phyloP scores from a whole-genome alignment of 2,329 filamentous ascomycete species.

The Bisporella sp. region DNA sequence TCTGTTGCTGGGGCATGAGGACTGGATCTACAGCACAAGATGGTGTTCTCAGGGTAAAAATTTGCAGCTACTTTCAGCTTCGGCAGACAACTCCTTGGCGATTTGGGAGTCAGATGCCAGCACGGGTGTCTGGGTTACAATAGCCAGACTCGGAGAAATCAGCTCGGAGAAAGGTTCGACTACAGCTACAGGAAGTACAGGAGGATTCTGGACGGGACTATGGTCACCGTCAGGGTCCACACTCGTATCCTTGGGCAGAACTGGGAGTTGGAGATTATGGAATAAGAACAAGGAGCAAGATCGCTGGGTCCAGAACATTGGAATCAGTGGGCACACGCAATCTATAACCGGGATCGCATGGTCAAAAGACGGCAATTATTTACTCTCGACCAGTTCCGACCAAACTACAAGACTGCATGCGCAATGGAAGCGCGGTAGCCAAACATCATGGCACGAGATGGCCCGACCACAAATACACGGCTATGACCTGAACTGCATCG shows the following conservation, averaged over 20 bases:
- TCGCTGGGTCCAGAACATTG: slow-evolving; percentile 69
- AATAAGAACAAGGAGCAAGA: slow-evolving; percentile 52
- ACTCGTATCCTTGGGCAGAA: slow-evolving; percentile 79
- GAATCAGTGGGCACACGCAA: slow-evolving; percentile 76
- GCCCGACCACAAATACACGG: slow-evolving; percentile 94
- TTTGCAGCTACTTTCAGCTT: slow-evolving; percentile 76
- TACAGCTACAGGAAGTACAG: slow-evolving; percentile 89
- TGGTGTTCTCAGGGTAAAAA: slow-evolving; percentile 31
- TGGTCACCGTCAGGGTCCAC: slow-evolving; percentile 75
- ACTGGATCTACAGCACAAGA: slow-evolving; percentile 88
- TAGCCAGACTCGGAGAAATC: slow-evolving; percentile 82
- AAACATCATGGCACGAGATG: slow-evolving; percentile 85
- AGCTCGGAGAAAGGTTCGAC: slow-evolving; percentile 93
- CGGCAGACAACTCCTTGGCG: slow-evolving; percentile 88
- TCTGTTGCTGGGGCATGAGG: slow-evolving; percentile 87
- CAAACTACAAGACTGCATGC: slow-evolving; percentile 89
- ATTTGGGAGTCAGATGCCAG: slow-evolving; percentile 82
- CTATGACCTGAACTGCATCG: slow-evolving; percentile 94
- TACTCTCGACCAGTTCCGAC: slow-evolving; percentile 84
- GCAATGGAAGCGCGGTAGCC: slow-evolving; percentile 55
- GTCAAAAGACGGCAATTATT: slow-evolving; percentile 73
- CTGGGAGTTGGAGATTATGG: slow-evolving; percentile 92
- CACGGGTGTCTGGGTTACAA: slow-evolving; percentile 88
- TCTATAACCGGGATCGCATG: slow-evolving; percentile 78
- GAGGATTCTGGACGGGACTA: slow-evolving; percentile 92